These are phyloP conservation scores for Populus ilicifolia DNA, from an alignment of 345 rosid species.

Conservation along the genomic window DNA sequence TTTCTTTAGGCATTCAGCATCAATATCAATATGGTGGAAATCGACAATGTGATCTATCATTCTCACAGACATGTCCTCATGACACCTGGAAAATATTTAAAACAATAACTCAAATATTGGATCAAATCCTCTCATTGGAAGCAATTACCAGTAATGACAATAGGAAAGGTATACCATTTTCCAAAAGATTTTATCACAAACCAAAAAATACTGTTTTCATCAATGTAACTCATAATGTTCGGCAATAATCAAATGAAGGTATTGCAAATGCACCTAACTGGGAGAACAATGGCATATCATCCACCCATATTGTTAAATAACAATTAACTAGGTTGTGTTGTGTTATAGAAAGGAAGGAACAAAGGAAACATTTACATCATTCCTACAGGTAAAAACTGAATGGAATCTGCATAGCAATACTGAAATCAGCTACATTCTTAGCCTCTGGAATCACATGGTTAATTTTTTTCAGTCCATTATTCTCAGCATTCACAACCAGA, in stretches of 20 bases:
- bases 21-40: conserved; percentile 23
- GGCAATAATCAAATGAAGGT: too few relatives aligned
- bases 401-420: too few relatives aligned
- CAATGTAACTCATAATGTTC: background rate
- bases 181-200: background rate
- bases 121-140: background rate
- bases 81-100: conserved; percentile 22
- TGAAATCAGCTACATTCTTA: background rate
- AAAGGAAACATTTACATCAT: too few relatives aligned
- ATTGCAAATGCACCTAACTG: too few relatives aligned
- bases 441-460: background rate
- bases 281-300: too few relatives aligned
- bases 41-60: conserved; percentile 30
- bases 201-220: background rate
- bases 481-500: background rate
- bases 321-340: too few relatives aligned
- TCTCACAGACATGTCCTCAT: conserved; percentile 31
- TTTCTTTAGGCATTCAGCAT: conserved; percentile 25
- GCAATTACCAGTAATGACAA: background rate
- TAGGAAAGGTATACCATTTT: background rate
- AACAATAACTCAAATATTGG: background rate
- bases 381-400: too few relatives aligned
- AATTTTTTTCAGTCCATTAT: background rate
- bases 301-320: too few relatives aligned
- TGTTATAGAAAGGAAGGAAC: too few relatives aligned